Evolutionary conservation across 2,329 filamentous ascomycete species (phyloP), one percentile per base, ranked within the genome.

Genomic region (Fusarium anguioides): DNA sequence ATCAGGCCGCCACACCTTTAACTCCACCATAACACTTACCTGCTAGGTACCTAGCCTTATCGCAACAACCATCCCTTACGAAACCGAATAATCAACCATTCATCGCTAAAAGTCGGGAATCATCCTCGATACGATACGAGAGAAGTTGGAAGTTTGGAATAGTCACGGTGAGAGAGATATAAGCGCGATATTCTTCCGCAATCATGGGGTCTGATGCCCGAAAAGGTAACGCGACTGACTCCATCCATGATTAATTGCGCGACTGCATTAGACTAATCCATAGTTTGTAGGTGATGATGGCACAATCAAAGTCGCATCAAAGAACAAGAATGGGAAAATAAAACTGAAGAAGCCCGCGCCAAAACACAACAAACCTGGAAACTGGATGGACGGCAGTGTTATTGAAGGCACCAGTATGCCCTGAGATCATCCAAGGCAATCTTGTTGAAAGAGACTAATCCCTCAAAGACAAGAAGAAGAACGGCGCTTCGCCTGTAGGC

Each of bases 351-450:
- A 87, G 70, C 77, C 83, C 3, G 78, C 83, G 1, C 87, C 88
- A 1, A 91, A 89, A 75, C 83, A 88, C 55, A 86, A 80, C 55
- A 89, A 90, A 70, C 86, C 89, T 6, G 90, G 90, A 23, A 91
- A 91, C 72, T 92, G 90, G 90, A 87, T 86, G 70, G 89, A 91
- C 70, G 86, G 85, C n/a, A 87, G 82, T 68, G 81, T 90, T 44
- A 79, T 87, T 24, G 87, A 89, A 70, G 87, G 89, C 88, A 49
- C 37, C 10, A 87, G 89, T 90, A 80, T 35, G 81, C 73, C 45
- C 35, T 23, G 54, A 58, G 50, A 46, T 41, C 44, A 52, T 23
- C 11, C 31, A 48, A 42, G 31, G 11, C 37, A 36, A 36, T n/a
- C 18, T 15, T 29, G 24, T 12, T 53, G 18, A 36, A 41, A 39